phyloP scores from a whole-genome alignment of 129 eudicot species.

The sunflower (Helianthus annuus) region DNA sequence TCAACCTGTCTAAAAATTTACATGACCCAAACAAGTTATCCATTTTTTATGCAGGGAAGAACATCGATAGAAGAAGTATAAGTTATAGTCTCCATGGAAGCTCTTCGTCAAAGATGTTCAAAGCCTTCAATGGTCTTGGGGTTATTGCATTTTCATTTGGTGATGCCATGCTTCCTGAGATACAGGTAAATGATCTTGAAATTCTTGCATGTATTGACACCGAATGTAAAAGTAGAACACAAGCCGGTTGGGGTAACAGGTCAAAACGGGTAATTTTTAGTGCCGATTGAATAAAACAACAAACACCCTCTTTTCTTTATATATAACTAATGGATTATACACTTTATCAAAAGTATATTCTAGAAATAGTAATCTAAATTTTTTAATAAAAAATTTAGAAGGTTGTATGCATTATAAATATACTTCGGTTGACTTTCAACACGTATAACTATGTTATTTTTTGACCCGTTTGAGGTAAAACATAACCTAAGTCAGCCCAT shows the following conservation, averaged over 20 bases:
- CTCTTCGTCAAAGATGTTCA: slow-evolving; percentile 45
- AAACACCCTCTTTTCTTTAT: neutral
- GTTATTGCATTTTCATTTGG: slow-evolving; percentile 63
- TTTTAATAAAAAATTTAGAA: neutral
- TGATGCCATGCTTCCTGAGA: slow-evolving; percentile 72
- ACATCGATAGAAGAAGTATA: slow-evolving; percentile 42
- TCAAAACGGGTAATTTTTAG: neutral
- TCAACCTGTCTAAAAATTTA: neutral
- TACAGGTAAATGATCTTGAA: slow-evolving; percentile 38
- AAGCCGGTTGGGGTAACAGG: neutral
- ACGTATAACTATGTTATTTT: neutral
- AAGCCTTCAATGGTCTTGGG: slow-evolving; percentile 64
- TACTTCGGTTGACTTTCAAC: neutral
- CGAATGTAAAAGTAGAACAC: neutral
- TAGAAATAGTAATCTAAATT: neutral
- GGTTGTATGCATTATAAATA: slow-evolving; percentile 1
- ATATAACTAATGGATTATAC: neutral
- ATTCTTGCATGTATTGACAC: neutral
- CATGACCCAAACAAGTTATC: neutral
- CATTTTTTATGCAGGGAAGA: slow-evolving; percentile 41
- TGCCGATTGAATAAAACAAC: neutral
- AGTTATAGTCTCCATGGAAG: slow-evolving; percentile 51
- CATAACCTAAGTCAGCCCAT: neutral
- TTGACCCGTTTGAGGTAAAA: slow-evolving; percentile 5
- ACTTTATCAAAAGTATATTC: neutral